A percentile compares a stretch with the other conserved stretches of the same genome.
Conservation (phyloP, 2,329 filamentous ascomycete genomes). For the Diplodia corticola region DNA sequence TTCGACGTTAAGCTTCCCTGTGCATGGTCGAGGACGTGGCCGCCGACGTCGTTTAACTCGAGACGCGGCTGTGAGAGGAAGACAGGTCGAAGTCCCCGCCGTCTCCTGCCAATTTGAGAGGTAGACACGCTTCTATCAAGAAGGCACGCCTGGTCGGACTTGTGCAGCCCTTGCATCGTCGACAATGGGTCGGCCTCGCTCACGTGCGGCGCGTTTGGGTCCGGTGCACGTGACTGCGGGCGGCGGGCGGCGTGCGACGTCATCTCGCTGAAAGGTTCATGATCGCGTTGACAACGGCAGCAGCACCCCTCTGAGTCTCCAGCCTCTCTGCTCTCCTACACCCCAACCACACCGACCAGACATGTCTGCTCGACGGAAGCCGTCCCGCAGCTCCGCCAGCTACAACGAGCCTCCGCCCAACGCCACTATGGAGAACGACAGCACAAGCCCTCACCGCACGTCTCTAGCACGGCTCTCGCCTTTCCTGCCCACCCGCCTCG, state of each 20-base stretch:
- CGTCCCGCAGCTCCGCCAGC: constrained; percentile 16
- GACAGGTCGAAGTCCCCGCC: neutral
- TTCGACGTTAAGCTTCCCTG: constrained; percentile 2
- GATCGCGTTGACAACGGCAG: neutral
- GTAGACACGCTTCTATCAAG: neutral
- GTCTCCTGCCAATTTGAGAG: constrained; percentile 1
- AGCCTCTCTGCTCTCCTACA: neutral
- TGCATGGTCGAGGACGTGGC: constrained; percentile 2
- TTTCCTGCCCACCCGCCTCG: constrained; percentile 68
- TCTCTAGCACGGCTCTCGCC: constrained; percentile 49
- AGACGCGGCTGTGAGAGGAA: constrained; percentile 13
- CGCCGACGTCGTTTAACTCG: constrained; percentile 17
- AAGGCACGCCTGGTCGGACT: neutral
- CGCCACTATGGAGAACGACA: constrained; percentile 11
- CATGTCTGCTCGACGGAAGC: constrained; percentile 17
- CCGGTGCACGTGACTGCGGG: neutral
- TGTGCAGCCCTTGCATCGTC: neutral
- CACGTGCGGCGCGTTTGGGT: neutral
- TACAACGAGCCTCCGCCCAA: constrained; percentile 11
- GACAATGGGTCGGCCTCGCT: neutral
- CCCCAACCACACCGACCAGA: neutral
- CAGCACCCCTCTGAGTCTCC: neutral
- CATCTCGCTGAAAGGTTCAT: neutral
- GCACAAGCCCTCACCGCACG: constrained; percentile 26
- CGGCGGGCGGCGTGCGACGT: constrained; percentile 1